Evolutionary conservation across 345 rosid species (phyloP).

Genomic region (Aegle marmelos): DNA sequence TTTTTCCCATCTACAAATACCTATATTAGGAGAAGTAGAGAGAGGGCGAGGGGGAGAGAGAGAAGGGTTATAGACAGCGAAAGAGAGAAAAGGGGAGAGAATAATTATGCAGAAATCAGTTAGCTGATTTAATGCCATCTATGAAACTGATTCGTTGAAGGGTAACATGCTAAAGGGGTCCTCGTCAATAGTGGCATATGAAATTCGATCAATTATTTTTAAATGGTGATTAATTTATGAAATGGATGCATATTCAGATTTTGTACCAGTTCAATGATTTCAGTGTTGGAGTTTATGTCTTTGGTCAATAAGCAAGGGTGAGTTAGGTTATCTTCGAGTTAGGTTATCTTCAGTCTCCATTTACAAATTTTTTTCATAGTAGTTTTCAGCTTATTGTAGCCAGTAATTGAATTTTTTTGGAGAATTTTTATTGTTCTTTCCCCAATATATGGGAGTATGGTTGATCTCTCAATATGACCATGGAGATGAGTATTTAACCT

Average conservation of each 20-base stretch:
- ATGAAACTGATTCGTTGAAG: too few relatives aligned
- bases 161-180: too few relatives aligned
- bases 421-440: not conserved
- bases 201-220: not conserved
- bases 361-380: not conserved
- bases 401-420: not conserved
- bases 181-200: too few relatives aligned
- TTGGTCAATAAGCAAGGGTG: not conserved
- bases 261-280: not conserved
- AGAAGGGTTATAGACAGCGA: not conserved
- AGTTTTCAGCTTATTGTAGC: not conserved
- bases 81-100: not conserved
- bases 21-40: too few relatives aligned
- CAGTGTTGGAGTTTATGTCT: not conserved
- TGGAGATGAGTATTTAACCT: too few relatives aligned
- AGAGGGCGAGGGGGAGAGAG: too few relatives aligned
- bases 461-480: not conserved
- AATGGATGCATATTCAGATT: not conserved
- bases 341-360: not conserved
- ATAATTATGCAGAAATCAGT: too few relatives aligned
- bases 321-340: not conserved
- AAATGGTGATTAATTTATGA: not conserved
- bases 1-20: not conserved
- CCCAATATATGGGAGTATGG: not conserved
- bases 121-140: too few relatives aligned